Percentiles rank a stretch among this genome's conserved stretches.
These are phyloP conservation scores for Trametes sanguinea DNA, from an alignment of 768 basidiomycete genomes.

Conservation along the genomic window DNA sequence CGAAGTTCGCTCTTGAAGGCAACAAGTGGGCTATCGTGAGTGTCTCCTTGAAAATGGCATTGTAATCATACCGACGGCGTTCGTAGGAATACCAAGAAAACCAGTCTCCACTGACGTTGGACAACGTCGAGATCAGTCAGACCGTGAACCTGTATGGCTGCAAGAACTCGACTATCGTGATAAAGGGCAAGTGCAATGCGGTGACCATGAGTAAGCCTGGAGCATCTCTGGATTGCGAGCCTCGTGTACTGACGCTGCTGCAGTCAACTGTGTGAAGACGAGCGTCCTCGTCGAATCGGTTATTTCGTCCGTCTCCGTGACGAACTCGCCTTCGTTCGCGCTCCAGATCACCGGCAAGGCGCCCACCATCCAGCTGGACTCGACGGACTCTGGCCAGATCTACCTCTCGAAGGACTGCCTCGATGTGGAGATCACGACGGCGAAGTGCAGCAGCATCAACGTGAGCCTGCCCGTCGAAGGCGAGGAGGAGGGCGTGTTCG, in stretches of 20 bases:
- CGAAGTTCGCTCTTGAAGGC: conserved; percentile 87
- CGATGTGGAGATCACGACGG: conserved; percentile 83
- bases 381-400: conserved; percentile 93
- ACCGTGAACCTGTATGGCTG: conserved; percentile 88
- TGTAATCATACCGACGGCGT: not conserved
- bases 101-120: conserved; percentile 68
- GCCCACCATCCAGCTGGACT: conserved; percentile 92
- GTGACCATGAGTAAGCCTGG: conserved; percentile 73
- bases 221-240: not conserved
- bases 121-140: conserved; percentile 77
- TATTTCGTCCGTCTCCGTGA: conserved; percentile 88
- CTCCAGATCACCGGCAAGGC: conserved; percentile 88
- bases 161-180: conserved; percentile 78
- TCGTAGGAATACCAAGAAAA: conserved; percentile 90
- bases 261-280: conserved; percentile 88
- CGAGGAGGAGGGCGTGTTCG: conserved; percentile 90
- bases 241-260: not conserved
- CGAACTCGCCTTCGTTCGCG: conserved; percentile 90
- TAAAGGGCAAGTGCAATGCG: conserved; percentile 95
- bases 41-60: conserved; percentile 13
- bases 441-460: conserved; percentile 93
- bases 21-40: conserved; percentile 92
- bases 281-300: conserved; percentile 89
- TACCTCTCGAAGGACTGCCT: conserved; percentile 87
- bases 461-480: conserved; percentile 82